phyloP scores from a whole-genome alignment of 2,329 filamentous ascomycete genomes.

The Apiospora saccharicola region DNA sequence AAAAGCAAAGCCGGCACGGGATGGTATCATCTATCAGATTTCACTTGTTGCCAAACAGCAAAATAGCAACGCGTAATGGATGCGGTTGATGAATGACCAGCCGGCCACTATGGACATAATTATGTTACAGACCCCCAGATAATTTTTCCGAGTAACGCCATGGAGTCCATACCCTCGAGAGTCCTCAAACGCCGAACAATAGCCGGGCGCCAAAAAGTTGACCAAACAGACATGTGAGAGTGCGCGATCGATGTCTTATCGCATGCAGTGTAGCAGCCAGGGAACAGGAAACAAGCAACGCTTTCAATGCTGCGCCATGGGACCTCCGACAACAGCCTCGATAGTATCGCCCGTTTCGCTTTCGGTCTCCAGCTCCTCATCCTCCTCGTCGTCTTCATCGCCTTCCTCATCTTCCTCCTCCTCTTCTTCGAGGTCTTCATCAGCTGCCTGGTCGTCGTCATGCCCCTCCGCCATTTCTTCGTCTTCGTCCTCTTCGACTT shows the following conservation, averaged over 20 bases:
- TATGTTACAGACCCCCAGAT: neutral
- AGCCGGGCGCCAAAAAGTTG: constrained; percentile 2
- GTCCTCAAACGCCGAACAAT: constrained; percentile 9
- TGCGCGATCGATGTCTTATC: neutral
- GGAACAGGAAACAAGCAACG: neutral
- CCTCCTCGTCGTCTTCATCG: constrained; percentile 28
- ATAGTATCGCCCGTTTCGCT: constrained; percentile 12
- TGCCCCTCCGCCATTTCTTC: constrained; percentile 29
- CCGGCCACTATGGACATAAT: neutral
- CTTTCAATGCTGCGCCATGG: constrained; percentile 9
- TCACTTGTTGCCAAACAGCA: neutral
- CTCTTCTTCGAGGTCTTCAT: constrained; percentile 35
- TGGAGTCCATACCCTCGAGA: neutral
- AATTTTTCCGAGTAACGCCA: neutral
- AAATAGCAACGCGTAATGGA: neutral
- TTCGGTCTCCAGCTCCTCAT: constrained; percentile 1
- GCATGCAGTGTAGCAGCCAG: neutral
- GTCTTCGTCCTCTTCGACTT: constrained; percentile 32
- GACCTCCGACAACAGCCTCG: constrained; percentile 7
- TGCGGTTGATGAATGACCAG: neutral
- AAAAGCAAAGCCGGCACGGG: neutral
- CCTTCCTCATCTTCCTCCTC: constrained; percentile 28
- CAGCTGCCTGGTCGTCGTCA: constrained; percentile 29
- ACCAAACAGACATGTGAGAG: neutral
- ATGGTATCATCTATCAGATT: neutral